Evolutionary conservation across 225 moss, liverwort and hornwort species (phyloP).

Genomic region (Polytrichum commune): DNA sequence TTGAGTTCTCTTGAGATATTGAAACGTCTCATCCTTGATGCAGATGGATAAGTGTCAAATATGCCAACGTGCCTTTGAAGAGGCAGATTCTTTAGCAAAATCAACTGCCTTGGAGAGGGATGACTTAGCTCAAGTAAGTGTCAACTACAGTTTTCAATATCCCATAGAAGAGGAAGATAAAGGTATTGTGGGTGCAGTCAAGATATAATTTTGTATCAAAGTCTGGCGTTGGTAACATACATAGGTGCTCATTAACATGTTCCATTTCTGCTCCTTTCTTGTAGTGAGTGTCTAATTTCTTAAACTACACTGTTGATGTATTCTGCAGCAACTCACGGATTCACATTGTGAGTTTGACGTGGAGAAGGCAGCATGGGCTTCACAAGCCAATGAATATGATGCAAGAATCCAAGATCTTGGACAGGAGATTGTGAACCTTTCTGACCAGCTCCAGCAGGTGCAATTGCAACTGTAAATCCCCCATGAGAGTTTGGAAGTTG

Average conservation of each 20-base stretch:
- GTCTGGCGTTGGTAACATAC: too few relatives aligned
- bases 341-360: constrained; percentile 69
- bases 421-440: constrained; percentile 44
- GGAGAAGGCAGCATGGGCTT: constrained; percentile 59
- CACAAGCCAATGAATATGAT: constrained; percentile 42
- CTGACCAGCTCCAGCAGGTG: constrained; percentile 67
- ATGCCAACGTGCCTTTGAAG: constrained; percentile 26
- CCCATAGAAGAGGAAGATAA: too few relatives aligned
- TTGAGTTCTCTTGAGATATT: constrained; percentile 12
- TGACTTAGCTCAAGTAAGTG: constrained; percentile 70
- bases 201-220: too few relatives aligned
- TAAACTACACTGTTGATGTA: constrained; percentile 7
- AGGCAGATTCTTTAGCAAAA: constrained; percentile 28
- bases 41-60: constrained; percentile 42
- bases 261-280: too few relatives aligned
- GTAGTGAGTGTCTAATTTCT: neutral
- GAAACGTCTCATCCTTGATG: constrained; percentile 10
- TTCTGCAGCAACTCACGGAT: constrained; percentile 77
- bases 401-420: constrained; percentile 54
- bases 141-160: too few relatives aligned
- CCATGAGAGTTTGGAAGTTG: too few relatives aligned
- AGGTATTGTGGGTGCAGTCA: too few relatives aligned
- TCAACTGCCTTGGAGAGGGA: constrained; percentile 66
- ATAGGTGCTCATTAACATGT: too few relatives aligned
- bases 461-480: neutral